Percentiles rank a stretch among this genome's conserved stretches.
Evolutionary conservation across 78 protist species (phyloP).

Genomic region (Bodo saltans): DNA sequence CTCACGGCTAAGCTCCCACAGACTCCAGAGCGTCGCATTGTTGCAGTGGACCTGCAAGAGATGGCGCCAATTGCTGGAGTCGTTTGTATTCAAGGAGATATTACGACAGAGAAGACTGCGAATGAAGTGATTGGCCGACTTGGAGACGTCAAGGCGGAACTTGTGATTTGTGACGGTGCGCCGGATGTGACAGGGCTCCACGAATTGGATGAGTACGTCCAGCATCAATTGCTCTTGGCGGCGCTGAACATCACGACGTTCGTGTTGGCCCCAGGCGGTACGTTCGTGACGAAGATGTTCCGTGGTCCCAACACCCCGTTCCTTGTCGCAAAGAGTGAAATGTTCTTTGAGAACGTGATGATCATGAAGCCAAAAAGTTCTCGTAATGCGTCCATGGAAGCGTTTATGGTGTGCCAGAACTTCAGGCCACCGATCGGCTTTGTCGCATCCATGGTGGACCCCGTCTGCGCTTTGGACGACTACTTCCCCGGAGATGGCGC

Average conservation of each 20-base stretch:
- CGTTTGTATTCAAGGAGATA: slow-evolving; percentile 91
- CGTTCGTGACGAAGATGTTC: slow-evolving; percentile 95
- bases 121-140: slow-evolving; percentile 58
- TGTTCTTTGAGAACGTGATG: slow-evolving; percentile 77
- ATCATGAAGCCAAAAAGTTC: slow-evolving; percentile 81
- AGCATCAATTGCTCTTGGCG: slow-evolving; percentile 86
- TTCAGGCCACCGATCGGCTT: slow-evolving; percentile 70
- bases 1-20: slow-evolving; percentile 29
- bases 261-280: slow-evolving; percentile 84
- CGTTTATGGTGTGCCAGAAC: slow-evolving; percentile 76
- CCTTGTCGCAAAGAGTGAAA: slow-evolving; percentile 70
- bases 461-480: slow-evolving; percentile 27
- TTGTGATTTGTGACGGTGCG: slow-evolving; percentile 98
- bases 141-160: slow-evolving; percentile 83
- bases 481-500: too few species aligned
- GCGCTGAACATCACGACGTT: slow-evolving; percentile 92
- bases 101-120: slow-evolving; percentile 69
- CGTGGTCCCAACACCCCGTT: slow-evolving; percentile 77
- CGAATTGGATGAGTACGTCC: slow-evolving; percentile 90
- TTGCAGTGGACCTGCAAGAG: slow-evolving; percentile 95
- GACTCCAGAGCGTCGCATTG: slow-evolving; percentile 42
- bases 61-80: slow-evolving; percentile 98
- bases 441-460: slow-evolving; percentile 39
- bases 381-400: slow-evolving; percentile 69
- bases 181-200: slow-evolving; percentile 99